A percentile compares a stretch with the other conserved stretches of the same genome.
Evolutionary conservation across 1,284 basidiomycete genomes (phyloP).

Genomic region (Rhodotorula sp.): DNA sequence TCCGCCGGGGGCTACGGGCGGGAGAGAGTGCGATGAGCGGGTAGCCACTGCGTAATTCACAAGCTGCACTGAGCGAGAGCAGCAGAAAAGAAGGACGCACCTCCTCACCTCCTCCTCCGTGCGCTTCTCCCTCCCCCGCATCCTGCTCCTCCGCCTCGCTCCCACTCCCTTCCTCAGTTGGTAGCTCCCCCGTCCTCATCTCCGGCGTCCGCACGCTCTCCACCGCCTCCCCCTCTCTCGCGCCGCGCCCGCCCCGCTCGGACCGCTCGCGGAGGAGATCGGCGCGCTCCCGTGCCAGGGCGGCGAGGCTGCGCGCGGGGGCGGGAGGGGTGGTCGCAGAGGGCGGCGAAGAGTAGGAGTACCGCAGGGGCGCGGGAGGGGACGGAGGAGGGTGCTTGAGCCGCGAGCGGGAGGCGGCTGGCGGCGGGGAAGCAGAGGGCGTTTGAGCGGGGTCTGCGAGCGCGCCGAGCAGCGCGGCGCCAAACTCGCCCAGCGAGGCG

Average conservation of each 20-base stretch:
- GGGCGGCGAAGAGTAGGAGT: not conserved
- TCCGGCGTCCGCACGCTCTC: not conserved
- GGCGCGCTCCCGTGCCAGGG: not conserved
- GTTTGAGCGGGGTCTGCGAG: not conserved
- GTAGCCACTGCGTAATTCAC: too few relatives aligned
- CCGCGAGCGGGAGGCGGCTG: not conserved
- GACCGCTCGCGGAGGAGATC: conserved; percentile 12
- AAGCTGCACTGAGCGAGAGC: too few relatives aligned
- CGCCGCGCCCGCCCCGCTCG: conserved; percentile 8
- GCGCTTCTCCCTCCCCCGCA: not conserved
- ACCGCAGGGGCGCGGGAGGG: not conserved
- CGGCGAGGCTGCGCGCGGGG: not conserved
- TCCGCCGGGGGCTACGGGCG: conserved; percentile 4
- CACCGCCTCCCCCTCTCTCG: not conserved
- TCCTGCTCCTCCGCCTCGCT: not conserved
- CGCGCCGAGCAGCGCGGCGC: not conserved
- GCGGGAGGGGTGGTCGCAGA: not conserved
- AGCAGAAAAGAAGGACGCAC: not conserved
- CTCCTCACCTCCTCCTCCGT: not conserved
- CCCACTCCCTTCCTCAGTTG: too few relatives aligned
- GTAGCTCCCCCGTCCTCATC: not conserved
- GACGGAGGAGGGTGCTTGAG: not conserved
- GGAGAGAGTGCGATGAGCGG: not conserved
- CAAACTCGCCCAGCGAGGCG: conserved; percentile 1
- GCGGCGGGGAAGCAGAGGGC: not conserved